Conservation (phyloP, 208 protist species). For the Wallacemonas sp. region DNA sequence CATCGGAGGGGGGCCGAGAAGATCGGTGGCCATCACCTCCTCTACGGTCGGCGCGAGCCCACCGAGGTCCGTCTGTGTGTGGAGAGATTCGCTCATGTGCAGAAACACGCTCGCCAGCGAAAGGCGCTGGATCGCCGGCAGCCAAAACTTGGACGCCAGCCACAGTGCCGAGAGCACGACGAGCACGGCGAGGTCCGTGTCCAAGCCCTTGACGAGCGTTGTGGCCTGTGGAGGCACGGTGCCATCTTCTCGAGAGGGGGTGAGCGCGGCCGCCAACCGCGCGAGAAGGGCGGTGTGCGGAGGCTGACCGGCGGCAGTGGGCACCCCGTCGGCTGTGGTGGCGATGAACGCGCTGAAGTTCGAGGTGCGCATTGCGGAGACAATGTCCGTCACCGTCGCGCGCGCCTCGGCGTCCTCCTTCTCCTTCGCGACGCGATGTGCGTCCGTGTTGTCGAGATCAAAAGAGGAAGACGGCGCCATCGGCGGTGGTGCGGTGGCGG, state of each 20-base stretch:
- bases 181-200: neutral
- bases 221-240: neutral
- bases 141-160: conserved; percentile 31
- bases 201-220: neutral
- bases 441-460: neutral
- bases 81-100: conserved; percentile 14
- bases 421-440: neutral
- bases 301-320: neutral
- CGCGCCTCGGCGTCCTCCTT: neutral
- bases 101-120: conserved; percentile 29
- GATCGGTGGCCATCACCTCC: neutral
- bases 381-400: neutral
- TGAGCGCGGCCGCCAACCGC: no score
- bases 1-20: neutral
- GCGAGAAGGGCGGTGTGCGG: no score
- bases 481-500: neutral
- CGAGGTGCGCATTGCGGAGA: neutral
- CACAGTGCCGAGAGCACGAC: conserved; percentile 20
- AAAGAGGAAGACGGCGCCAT: neutral
- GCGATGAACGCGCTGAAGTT: neutral
- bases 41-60: neutral
- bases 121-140: conserved; percentile 28
- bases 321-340: neutral
- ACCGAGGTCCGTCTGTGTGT: neutral
- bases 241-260: no score